A percentile compares a stretch with the other conserved stretches of the same genome.
Evolutionary conservation across 768 basidiomycete genomes (phyloP).

Genomic region (Kwoniella shandongensis): DNA sequence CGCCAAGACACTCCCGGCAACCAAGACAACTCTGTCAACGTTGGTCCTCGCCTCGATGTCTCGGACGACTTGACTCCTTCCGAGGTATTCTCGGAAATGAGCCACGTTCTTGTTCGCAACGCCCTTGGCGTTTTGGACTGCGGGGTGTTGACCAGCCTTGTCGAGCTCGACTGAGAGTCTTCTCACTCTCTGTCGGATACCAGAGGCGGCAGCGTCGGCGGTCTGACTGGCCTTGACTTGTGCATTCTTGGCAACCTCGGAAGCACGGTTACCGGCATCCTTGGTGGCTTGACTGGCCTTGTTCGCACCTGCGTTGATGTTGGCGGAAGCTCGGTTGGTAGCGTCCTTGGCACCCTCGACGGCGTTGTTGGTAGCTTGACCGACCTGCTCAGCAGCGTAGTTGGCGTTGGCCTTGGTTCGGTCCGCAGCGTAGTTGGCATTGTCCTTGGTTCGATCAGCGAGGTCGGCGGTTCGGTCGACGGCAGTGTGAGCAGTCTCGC

Average conservation of each 20-base stretch:
- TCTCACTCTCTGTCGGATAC: slow-evolving; percentile 31
- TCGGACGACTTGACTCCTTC: slow-evolving; percentile 25
- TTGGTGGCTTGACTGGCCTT: slow-evolving; percentile 7
- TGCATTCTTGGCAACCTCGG: slow-evolving; percentile 8
- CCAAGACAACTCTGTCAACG: slow-evolving; percentile 38
- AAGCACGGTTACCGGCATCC: slow-evolving; percentile 5
- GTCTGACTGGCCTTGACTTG: slow-evolving; percentile 4
- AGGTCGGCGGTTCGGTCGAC: background rate
- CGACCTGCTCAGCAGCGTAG: background rate
- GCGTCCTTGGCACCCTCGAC: slow-evolving; percentile 1
- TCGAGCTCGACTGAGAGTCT: slow-evolving; percentile 21
- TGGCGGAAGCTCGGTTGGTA: slow-evolving; percentile 2
- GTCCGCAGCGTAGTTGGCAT: slow-evolving; percentile 6
- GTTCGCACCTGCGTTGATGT: slow-evolving; percentile 9
- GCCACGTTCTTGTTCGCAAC: slow-evolving; percentile 31
- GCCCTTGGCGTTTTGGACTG: slow-evolving; percentile 37
- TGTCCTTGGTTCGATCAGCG: slow-evolving; percentile 5
- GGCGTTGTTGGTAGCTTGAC: slow-evolving; percentile 6
- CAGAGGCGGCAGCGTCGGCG: slow-evolving; percentile 21
- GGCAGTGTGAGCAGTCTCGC: slow-evolving; percentile 1
- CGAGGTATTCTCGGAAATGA: slow-evolving; percentile 32
- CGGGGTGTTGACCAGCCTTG: slow-evolving; percentile 36
- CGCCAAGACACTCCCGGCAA: slow-evolving; percentile 33
- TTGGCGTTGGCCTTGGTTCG: slow-evolving; percentile 3
- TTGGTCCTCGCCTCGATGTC: slow-evolving; percentile 39